Base-by-base conservation (phyloP, 306 rosid species). In the Rosa chinensis region DNA sequence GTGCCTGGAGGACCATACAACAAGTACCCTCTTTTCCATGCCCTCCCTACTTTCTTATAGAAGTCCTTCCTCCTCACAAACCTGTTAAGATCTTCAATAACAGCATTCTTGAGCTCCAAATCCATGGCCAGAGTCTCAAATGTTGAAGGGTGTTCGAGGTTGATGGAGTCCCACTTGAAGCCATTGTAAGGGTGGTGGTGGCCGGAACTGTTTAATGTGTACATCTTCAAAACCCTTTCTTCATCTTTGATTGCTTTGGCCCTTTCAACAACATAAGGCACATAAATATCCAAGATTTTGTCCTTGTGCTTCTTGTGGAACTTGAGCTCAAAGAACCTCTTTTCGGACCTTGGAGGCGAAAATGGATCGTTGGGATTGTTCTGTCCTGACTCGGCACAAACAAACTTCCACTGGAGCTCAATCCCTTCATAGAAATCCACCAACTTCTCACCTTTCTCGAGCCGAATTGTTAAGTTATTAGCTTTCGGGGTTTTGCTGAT, bases 11-110 rank as follows among this genome's bases (percentile, higher is more conserved):
- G 98, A 0, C 97, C 98, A 32, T 87, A 89, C 53, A 92, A 18
- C 81, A 94, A 82, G 82, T 94, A 94, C 20, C 98, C 98, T 1
- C 98, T 83, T 70, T 94, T 92, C 98, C 98, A 94, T 0, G 98
- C 98, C 78, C 89, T 88, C 55, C 98, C 98, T 1, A 94, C 97
- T 79, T 53, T 90, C 88, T 82, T 92, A 53, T 94, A 94, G 25
- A 76, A 94, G 28, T 92, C 98, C 74, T 78, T 94, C 81, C 97
- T 90, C 82, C 50, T 87, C 76, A 94, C 81, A 59, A 94, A 94
- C 88, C 84, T 86, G 2, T 92, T 44, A 6, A 94, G 66, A 76
- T 94, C 98, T 50, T 94, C 89, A 0, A 91, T 84, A 16, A 94
- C 74, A 0, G 62, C 82, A 2, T 61, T 78, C 72, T 89, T 94